Conservation (phyloP, 306 rosid genomes). For the barrel medic (Medicago truncatula) region DNA sequence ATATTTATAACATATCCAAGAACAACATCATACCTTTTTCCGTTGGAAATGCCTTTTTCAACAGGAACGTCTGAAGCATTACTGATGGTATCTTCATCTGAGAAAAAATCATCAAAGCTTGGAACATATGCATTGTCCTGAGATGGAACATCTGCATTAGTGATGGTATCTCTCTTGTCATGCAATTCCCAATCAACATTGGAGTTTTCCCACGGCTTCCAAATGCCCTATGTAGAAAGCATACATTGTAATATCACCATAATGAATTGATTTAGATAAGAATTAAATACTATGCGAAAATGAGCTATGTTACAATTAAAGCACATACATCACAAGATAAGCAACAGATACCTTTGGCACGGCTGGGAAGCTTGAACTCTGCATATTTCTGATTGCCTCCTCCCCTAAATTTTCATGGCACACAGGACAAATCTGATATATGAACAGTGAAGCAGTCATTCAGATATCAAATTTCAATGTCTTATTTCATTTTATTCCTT, state of each 20-base stretch:
- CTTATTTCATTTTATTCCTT: background rate
- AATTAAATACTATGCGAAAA: conserved; percentile 4
- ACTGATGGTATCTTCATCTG: conserved; percentile 40
- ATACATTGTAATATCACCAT: too few species aligned
- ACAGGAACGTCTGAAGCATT: conserved; percentile 36
- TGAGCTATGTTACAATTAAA: conserved; percentile 8
- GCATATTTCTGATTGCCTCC: conserved; percentile 56
- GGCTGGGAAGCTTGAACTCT: conserved; percentile 50
- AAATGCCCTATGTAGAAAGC: conserved; percentile 15
- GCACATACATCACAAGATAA: conserved; percentile 16
- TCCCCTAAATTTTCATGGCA: conserved; percentile 76
- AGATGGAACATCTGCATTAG: conserved; percentile 45
- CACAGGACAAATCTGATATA: conserved; percentile 80
- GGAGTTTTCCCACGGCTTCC: conserved; percentile 51
- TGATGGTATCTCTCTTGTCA: conserved; percentile 38
- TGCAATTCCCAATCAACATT: conserved; percentile 39
- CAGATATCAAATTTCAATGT: conserved; percentile 44
- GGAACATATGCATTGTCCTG: conserved; percentile 47
- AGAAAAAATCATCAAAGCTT: conserved; percentile 36
- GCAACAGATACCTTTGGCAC: conserved; percentile 59
- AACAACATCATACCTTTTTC: conserved; percentile 55
- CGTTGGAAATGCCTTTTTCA: conserved; percentile 36
- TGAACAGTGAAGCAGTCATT: conserved; percentile 35
- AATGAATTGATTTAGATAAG: background rate
- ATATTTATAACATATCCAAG: conserved; percentile 26